These are phyloP conservation scores for Fistulina hepatica DNA, from an alignment of 1,284 basidiomycete species.

Conservation along the genomic window DNA sequence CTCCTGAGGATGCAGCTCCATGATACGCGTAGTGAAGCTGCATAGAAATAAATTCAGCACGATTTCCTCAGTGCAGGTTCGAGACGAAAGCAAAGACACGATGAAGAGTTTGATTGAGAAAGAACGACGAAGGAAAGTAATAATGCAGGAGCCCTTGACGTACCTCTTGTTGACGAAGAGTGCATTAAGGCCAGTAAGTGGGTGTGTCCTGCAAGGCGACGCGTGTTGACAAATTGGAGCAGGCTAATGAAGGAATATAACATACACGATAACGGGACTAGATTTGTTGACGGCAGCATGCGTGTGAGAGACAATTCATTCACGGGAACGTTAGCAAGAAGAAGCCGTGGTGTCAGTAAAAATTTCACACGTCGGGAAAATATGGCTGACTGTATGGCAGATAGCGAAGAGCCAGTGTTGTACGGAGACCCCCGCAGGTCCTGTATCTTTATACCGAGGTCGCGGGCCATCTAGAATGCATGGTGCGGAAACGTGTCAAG, in stretches of 20 bases:
- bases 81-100: too few species aligned
- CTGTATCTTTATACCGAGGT: slow-evolving; percentile 20
- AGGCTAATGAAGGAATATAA: background rate
- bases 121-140: too few species aligned
- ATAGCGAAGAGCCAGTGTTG: slow-evolving; percentile 46
- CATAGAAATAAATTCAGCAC: background rate
- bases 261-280: too few species aligned
- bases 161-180: slow-evolving; percentile 52
- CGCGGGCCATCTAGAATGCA: slow-evolving; percentile 1
- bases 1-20: slow-evolving; percentile 50
- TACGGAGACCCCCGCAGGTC: slow-evolving; percentile 42
- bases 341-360: too few species aligned
- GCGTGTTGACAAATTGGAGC: background rate
- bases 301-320: too few species aligned
- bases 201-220: slow-evolving; percentile 33
- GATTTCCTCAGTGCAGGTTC: background rate
- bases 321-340: too few species aligned
- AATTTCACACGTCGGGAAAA: too few species aligned
- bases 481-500: too few species aligned
- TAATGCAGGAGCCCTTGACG: too few species aligned
- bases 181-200: slow-evolving; percentile 57
- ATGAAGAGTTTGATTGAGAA: too few species aligned
- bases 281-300: too few species aligned
- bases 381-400: slow-evolving; percentile 40
- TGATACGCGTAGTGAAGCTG: slow-evolving; percentile 53